phyloP scores from a whole-genome alignment of 306 rosid species.

The Trifolium repens region DNA sequence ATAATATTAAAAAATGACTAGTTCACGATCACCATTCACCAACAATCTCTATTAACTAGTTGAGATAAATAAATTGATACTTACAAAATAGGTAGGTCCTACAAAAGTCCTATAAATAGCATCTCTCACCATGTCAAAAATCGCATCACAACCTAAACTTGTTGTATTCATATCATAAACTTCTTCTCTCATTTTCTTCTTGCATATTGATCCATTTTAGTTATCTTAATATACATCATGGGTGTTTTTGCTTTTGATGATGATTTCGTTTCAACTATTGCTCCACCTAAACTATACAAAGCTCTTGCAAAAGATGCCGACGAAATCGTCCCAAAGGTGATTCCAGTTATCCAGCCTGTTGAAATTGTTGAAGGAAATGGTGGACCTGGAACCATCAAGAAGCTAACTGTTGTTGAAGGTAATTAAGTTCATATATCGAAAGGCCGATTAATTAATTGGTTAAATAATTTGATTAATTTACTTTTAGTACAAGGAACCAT shows the following conservation, averaged over 20 bases:
- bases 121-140: not conserved
- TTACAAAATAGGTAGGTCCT: not conserved
- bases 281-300: slow-evolving; percentile 46
- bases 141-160: not conserved
- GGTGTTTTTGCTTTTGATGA: slow-evolving; percentile 42
- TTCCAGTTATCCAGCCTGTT: slow-evolving; percentile 9
- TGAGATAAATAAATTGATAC: not conserved
- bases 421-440: not conserved
- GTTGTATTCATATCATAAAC: not conserved
- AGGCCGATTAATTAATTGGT: too few relatives aligned
- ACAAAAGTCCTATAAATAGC: slow-evolving; percentile 12
- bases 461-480: too few relatives aligned
- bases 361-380: slow-evolving; percentile 54
- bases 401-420: slow-evolving; percentile 27
- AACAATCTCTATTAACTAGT: not conserved
- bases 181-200: not conserved
- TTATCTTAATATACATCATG: slow-evolving; percentile 33
- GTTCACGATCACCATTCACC: not conserved
- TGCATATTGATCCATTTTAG: not conserved
- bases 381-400: slow-evolving; percentile 52
- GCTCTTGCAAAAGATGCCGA: slow-evolving; percentile 43
- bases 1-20: not conserved
- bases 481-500: too few relatives aligned
- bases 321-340: slow-evolving; percentile 40
- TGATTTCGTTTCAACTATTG: slow-evolving; percentile 24